Base-by-base conservation (phyloP, 306 rosid species). In the Inga leiocalycina region DNA sequence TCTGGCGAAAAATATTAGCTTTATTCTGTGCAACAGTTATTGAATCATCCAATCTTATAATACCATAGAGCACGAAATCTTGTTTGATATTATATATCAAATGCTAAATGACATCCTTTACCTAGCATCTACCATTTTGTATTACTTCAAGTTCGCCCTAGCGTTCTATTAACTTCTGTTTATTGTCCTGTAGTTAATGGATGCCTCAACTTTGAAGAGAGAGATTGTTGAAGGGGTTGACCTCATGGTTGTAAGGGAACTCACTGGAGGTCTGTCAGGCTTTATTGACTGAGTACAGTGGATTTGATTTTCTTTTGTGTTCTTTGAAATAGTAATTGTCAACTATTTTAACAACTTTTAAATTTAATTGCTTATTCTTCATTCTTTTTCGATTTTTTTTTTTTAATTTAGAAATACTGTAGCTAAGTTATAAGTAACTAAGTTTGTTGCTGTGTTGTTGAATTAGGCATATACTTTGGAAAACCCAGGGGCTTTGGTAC, bases 171-270 rank as follows among this genome's bases (percentile, higher is more conserved):
- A 51, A 80, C 52, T 35, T 76, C 35, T 66, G 48, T 75, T 10
- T 45, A 52, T 87, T 62, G 48, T 78, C 80, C 54, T 84, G 64
- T 86, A 93, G 99, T 82, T 96, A 73, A 94, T 92, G 62, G 96
- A 93, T 81, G 95, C 99, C 68, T 96, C 99, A 39, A 91, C 98
- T 82, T 88, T 96, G 91, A 96, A 96, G 89, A 92, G 79, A 84
- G 98, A 93, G 88, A 81, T 92, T 71, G 94, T 89, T 44, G 97
- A 92, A 82, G 98, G 98, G 83, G 98, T 93, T 66, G 97, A 96
- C 86, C 90, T 96, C 80, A 91, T 96, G 97, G 96, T 96, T 88
- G 89, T 96, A 80, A 90, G 98, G 86, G 99, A 96, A 81, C 94
- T 96, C 72, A 96, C 97, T 24, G 98, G 98, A 88, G 99, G 99